Evolutionary conservation across 1,284 basidiomycete genomes (phyloP).

Genomic region (Trametes polyzona): DNA sequence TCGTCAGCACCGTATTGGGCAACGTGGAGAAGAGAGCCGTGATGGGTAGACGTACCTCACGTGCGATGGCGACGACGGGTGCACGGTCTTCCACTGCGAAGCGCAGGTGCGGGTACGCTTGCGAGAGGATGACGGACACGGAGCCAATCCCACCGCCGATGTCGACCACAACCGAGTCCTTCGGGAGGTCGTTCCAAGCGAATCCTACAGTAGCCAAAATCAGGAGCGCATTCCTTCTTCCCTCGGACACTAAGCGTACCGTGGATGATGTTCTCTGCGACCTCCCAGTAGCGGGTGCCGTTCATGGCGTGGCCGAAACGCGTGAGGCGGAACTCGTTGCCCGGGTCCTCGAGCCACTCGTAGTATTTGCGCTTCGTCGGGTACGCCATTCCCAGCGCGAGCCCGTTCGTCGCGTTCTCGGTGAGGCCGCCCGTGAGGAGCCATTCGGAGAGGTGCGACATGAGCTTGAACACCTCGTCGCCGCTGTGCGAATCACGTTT

Average conservation of each 20-base stretch:
- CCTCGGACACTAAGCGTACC: neutral
- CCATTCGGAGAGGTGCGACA: conserved; percentile 14
- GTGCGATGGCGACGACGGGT: conserved; percentile 34
- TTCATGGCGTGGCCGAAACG: conserved; percentile 25
- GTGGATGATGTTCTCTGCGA: conserved; percentile 22
- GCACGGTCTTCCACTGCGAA: conserved; percentile 37
- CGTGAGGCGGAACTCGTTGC: conserved; percentile 17
- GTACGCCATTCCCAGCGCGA: conserved; percentile 13
- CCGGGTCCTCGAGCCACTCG: conserved; percentile 22
- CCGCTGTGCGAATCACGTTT: neutral
- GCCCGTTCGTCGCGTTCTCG: conserved; percentile 11
- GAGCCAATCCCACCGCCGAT: conserved; percentile 38
- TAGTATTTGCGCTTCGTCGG: conserved; percentile 34
- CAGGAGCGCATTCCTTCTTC: neutral
- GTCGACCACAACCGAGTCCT: conserved; percentile 44
- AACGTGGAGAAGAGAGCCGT: neutral
- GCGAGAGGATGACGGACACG: conserved; percentile 26
- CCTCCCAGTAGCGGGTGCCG: conserved; percentile 23
- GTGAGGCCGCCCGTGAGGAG: conserved; percentile 8
- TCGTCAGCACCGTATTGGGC: too few relatives aligned
- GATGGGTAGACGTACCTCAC: conserved; percentile 23
- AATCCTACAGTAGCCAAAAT: conserved; percentile 51
- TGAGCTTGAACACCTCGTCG: conserved; percentile 17
- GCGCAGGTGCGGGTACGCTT: conserved; percentile 27
- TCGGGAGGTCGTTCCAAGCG: conserved; percentile 61